Conservation (phyloP, 2,329 filamentous ascomycete species). For the Claviceps pazoutovae region DNA sequence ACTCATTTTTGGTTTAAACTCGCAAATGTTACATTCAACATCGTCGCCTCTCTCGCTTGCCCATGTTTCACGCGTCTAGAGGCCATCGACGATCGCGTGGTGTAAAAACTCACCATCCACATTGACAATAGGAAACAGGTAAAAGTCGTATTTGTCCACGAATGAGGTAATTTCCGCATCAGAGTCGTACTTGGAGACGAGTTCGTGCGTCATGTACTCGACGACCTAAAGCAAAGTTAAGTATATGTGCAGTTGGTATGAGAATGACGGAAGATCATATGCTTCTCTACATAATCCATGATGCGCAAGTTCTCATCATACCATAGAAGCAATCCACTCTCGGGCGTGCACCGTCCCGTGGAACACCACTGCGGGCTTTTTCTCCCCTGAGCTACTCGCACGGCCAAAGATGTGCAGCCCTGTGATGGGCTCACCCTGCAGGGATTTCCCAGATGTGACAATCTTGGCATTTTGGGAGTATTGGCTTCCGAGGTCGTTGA, state of each 20-base stretch:
- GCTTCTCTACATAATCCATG: neutral
- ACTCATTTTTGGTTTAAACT: too few species aligned
- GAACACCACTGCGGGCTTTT: conserved; percentile 38
- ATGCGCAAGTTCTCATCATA: conserved; percentile 9
- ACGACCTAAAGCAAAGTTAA: conserved; percentile 10
- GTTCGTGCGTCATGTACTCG: conserved; percentile 38
- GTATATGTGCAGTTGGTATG: neutral
- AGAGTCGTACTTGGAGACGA: conserved; percentile 31
- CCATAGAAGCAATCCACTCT: conserved; percentile 46
- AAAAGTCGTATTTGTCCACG: conserved; percentile 51
- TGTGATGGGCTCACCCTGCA: conserved; percentile 39
- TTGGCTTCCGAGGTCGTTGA: conserved; percentile 28
- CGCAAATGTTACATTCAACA: neutral
- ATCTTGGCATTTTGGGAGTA: conserved; percentile 32
- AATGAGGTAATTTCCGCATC: conserved; percentile 25
- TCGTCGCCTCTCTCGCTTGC: neutral
- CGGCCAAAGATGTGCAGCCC: conserved; percentile 45
- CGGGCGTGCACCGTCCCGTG: conserved; percentile 46
- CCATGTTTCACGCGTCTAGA: neutral
- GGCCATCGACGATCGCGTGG: too few species aligned
- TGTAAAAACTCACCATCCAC: conserved; percentile 34
- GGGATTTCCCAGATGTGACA: conserved; percentile 32
- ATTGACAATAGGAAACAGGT: conserved; percentile 49
- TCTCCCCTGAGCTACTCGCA: conserved; percentile 18
- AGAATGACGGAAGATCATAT: too few species aligned